These are phyloP conservation scores for Aureobasidium sp. DNA, from an alignment of 2,329 filamentous ascomycete genomes.

Conservation along the genomic window DNA sequence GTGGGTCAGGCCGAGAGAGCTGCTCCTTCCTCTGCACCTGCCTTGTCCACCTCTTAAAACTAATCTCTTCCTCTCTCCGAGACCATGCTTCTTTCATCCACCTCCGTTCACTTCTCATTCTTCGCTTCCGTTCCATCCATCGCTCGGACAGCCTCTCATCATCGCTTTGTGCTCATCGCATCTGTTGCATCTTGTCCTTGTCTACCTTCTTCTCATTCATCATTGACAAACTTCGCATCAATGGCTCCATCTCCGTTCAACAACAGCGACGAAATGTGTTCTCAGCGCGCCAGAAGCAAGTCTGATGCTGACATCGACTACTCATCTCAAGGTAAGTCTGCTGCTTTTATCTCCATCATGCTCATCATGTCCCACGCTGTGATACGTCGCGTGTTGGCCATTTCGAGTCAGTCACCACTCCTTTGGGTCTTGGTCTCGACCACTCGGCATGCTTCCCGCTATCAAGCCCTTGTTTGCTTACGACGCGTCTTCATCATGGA, in stretches of 20 bases:
- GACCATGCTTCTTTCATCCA: constrained; percentile 2
- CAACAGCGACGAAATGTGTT: neutral
- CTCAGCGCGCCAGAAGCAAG: constrained; percentile 3
- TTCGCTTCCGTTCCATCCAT: constrained; percentile 2
- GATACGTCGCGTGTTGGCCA: neutral
- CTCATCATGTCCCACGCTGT: neutral
- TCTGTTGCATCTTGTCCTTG: neutral
- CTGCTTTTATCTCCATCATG: constrained; percentile 1
- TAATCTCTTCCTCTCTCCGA: neutral
- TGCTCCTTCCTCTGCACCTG: constrained; percentile 9
- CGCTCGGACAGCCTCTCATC: constrained; percentile 1
- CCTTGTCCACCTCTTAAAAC: neutral
- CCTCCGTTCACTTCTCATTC: neutral
- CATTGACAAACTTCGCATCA: neutral
- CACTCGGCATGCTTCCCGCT: neutral
- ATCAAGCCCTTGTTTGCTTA: constrained; percentile 5
- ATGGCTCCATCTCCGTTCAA: constrained; percentile 4
- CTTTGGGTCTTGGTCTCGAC: neutral
- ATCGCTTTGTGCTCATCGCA: constrained; percentile 6
- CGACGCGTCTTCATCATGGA: neutral
- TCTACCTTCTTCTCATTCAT: neutral
- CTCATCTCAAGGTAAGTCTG: neutral
- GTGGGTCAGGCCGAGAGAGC: neutral
- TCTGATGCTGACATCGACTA: constrained; percentile 5
- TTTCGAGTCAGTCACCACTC: neutral